Base-by-base conservation (phyloP, 2,329 filamentous ascomycete species). In the Stachybotrys elegans region DNA sequence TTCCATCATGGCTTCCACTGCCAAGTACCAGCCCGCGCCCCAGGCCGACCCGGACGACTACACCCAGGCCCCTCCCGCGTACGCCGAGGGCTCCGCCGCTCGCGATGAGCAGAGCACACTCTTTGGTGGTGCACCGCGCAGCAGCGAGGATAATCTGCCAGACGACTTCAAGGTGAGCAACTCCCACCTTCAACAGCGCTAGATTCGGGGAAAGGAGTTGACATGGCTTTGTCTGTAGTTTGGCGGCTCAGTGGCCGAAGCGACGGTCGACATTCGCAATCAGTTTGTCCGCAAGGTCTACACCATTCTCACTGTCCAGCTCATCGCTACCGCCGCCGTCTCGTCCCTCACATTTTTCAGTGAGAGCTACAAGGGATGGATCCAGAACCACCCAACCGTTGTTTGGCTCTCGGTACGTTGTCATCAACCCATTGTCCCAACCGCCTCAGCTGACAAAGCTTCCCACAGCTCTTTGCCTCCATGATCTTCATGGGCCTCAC, bases 281-380 rank as follows among this genome's bases (percentile, higher is more conserved):
- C 88, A 93, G 68, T 98, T 96, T 67, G 78, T 95, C 57, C 85
- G 91, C 68, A 97, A 97, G 75, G 93, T 98, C 62, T 98, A 98
- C 71, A 86, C 90, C 47, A 98, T 98, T 67, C 77, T 98, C 70
- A 95, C 93, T n/a, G 83, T 89, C 42, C 93, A 98, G 66, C 83
- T 98, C 43, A 73, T 97, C 60, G 81, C 85, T 46, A 98, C 93
- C 7, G 86, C 84, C 29, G 76, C 79, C 49, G 76, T 97, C 54
- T 90, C 86, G 70, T 79, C 84, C 49, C 69, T 96, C 55, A 93
- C 86, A 54, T 97, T 97, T 77, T 87, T 88, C 69, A 94, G 81
- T 69, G 58, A 68, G 11, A 70, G 73, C 45, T 98, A 97, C 75
- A 88, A 84, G 63, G 58, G 57, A 42, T 98, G 91, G 89, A 92